phyloP scores from a whole-genome alignment of 1,284 basidiomycete genomes.

The Cryptococcus amylolentus region DNA sequence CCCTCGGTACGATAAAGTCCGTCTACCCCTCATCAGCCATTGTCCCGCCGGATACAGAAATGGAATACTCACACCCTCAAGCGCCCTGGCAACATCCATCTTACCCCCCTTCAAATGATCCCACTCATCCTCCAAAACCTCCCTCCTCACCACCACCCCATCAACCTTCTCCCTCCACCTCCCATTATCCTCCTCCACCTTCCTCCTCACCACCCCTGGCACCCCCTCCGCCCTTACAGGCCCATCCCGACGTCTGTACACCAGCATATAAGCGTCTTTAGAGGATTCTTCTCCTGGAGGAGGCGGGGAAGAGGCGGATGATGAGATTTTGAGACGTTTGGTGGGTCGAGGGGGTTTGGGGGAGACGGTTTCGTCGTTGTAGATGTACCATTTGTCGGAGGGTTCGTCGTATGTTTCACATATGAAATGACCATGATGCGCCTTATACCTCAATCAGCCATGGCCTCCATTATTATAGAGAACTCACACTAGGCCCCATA shows the following conservation, averaged over 20 bases:
- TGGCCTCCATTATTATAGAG: not conserved
- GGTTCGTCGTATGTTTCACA: conserved; percentile 74
- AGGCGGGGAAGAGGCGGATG: too few relatives aligned
- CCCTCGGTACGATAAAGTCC: conserved; percentile 29
- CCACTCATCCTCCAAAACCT: conserved; percentile 17
- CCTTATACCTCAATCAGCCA: conserved; percentile 52
- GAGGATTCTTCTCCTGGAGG: conserved; percentile 48
- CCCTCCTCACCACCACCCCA: conserved; percentile 9
- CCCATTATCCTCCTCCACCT: conserved; percentile 59
- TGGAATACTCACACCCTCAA: conserved; percentile 27
- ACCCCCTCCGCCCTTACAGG: conserved; percentile 44
- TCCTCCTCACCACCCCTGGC: conserved; percentile 56
- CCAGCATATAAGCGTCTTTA: conserved; percentile 87
- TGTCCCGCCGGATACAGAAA: not conserved
- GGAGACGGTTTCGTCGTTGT: conserved; percentile 67
- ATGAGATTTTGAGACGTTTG: conserved; percentile 7
- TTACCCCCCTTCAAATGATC: conserved; percentile 21
- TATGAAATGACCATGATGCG: conserved; percentile 88
- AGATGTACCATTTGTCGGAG: conserved; percentile 75
- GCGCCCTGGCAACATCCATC: conserved; percentile 16
- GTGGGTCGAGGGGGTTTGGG: conserved; percentile 16
- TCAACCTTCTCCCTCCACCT: conserved; percentile 10
- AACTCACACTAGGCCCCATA: conserved; percentile 59
- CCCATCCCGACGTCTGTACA: conserved; percentile 61
- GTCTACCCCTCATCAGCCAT: conserved; percentile 20